Evolutionary conservation across 805 yeast genomes (phyloP), one percentile per base, ranked within the genome.

Genomic region (Metschnikowia amazonensis): DNA sequence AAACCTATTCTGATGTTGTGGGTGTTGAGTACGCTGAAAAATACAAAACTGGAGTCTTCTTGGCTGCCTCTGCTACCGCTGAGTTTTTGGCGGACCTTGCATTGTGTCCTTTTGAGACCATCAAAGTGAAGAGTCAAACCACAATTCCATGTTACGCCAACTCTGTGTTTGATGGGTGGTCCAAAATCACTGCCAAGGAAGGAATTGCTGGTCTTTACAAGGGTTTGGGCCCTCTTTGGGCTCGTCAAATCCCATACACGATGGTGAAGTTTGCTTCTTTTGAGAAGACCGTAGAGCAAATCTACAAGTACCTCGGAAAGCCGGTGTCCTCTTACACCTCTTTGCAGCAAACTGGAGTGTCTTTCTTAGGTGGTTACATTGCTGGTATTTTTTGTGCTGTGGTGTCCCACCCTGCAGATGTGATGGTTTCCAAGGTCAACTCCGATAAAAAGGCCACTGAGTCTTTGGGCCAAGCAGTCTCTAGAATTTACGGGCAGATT

Each of bases 351-450:
- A 92, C 97, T 18, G 95, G 97, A 42, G 96, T 94, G 33, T 88
- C 96, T 20, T 94, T 92, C 72, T 73, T 82, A 39, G 97, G 96
- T 66, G 98, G 99, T 64, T 92, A 92, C 72, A 79, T 92, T 62
- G 99, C 98, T 9, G 99, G 98, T 82, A 83, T 94, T 45, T 80
- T 90, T 72, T 92, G 97, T 75, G 98, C 99, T 6, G 72, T 86
- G 43, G 94, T 90, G 14, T 90, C 97, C 23, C 97, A 94, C 66
- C 99, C 99, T 17, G 98, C 98, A n/a, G 99, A 92, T 67, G 97
- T 92, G 28, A 84, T 94, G 96, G 98, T 92, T 21, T 86, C 96
- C 40, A 87, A 89, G 76, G 81, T 94, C 60, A 90, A 88, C 64
- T 76, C 84, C 49, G 89, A 81, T 58, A 81, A 79, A 59, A 68